Evolutionary conservation across 2,329 filamentous ascomycete species (phyloP).

Genomic region (Taxawa tesnikishii): DNA sequence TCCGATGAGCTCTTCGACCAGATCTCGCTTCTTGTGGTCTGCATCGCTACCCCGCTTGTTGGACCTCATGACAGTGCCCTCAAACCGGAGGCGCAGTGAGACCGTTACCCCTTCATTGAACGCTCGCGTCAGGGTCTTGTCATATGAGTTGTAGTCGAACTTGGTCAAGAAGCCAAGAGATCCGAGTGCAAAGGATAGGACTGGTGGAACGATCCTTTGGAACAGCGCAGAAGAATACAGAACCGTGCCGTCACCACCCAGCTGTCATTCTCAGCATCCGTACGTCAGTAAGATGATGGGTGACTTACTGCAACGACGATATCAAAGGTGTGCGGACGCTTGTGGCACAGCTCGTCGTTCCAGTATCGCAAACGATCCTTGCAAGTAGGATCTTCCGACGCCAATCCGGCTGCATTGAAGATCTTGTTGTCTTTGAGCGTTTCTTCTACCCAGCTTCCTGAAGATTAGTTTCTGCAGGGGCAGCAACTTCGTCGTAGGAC

Average conservation of each 20-base stretch:
- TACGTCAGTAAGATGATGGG: too few relatives aligned
- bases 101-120: conserved; percentile 81
- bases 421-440: conserved; percentile 56
- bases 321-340: conserved; percentile 78
- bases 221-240: conserved; percentile 88
- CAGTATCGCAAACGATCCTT: conserved; percentile 62
- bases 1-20: conserved; percentile 83
- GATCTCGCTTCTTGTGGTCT: conserved; percentile 40
- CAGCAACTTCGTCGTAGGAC: conserved; percentile 5
- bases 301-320: conserved; percentile 63
- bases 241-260: conserved; percentile 78
- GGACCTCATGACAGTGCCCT: conserved; percentile 85
- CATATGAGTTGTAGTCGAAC: conserved; percentile 75
- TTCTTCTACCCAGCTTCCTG: conserved; percentile 54
- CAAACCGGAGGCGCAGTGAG: conserved; percentile 76
- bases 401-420: conserved; percentile 61
- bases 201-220: conserved; percentile 74
- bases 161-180: conserved; percentile 87
- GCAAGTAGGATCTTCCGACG: conserved; percentile 47
- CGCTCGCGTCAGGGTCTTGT: conserved; percentile 54
- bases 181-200: conserved; percentile 72
- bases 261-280: too few relatives aligned
- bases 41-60: conserved; percentile 31
- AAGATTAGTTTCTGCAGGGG: neutral
- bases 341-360: conserved; percentile 65